These are phyloP conservation scores for Oryza coarctata DNA, from an alignment of 176 grass and related monocot species.

Conservation along the genomic window DNA sequence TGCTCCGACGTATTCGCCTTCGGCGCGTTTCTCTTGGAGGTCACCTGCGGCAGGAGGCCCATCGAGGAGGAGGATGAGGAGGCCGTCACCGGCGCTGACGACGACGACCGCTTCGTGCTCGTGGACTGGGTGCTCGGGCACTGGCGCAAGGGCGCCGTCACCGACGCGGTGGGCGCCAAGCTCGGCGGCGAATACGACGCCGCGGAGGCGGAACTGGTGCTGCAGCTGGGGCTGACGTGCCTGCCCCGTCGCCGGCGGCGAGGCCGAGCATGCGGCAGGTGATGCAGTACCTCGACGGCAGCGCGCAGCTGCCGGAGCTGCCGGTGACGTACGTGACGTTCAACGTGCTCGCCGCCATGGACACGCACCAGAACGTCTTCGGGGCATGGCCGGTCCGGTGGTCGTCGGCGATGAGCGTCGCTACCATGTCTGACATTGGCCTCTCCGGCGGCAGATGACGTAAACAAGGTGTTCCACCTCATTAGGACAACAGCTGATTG, in stretches of 20 bases:
- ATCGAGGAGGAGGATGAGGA: slow-evolving; percentile 31
- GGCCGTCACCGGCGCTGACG: background rate
- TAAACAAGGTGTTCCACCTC: background rate
- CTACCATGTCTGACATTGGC: slow-evolving; percentile 35
- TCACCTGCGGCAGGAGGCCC: slow-evolving; percentile 35
- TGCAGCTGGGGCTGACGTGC: slow-evolving; percentile 43
- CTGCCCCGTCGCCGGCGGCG: slow-evolving; percentile 35
- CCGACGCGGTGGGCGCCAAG: slow-evolving; percentile 40
- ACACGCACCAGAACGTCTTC: background rate
- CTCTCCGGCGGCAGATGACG: slow-evolving; percentile 37
- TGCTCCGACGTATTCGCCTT: slow-evolving; percentile 49
- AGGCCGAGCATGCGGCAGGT: slow-evolving; percentile 44
- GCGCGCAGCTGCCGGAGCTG: slow-evolving; percentile 30
- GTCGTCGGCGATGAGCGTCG: background rate
- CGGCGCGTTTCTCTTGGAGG: slow-evolving; percentile 42
- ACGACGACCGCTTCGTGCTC: slow-evolving; percentile 28
- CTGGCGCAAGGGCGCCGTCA: slow-evolving; percentile 42
- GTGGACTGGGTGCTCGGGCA: slow-evolving; percentile 46
- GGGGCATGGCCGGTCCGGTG: slow-evolving; percentile 18
- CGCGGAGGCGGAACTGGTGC: slow-evolving; percentile 29
- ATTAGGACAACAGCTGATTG: background rate
- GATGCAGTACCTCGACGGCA: slow-evolving; percentile 44
- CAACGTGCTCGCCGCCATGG: slow-evolving; percentile 23
- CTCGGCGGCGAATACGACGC: slow-evolving; percentile 35
- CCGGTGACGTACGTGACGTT: slow-evolving; percentile 28